Evolutionary conservation across 2,329 filamentous ascomycete species (phyloP), one percentile per base, ranked within the genome.

Genomic region (Aspergillaceae sp.): DNA sequence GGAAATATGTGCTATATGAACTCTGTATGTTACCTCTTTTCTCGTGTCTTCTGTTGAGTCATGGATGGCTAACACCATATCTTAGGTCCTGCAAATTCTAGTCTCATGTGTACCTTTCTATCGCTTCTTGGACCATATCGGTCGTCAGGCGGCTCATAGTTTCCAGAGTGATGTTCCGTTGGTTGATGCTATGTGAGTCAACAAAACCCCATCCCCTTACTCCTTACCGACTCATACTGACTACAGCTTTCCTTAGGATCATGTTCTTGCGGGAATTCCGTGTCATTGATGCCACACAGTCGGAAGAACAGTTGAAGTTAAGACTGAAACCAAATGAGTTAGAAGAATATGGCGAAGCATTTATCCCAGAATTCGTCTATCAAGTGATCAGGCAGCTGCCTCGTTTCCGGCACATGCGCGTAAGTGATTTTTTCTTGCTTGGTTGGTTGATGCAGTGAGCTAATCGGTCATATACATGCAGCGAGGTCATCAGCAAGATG

Each of bases 1-100:
- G 92, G 92, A 42, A 97, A 98, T 64, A 94, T 97, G 87, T 98
- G 92, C 70, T 98, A 98, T 71, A 97, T 98, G 92, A 98, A 97
- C 74, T 96, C 92, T 52, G 91, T 95, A 76, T 71, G 87, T 72
- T n/a, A 10, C 9, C 34, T 35, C 10, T 42, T 35, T 44, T 19
- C 29, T 19, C 27, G n/a, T 19, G 19, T 19, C 19, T 19, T 19
- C 30, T 26, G 26, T 7, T 45, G 55, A 48, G 68, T 76, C 60
- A 77, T 56, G 29, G 34, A 5, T 5, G 5, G 30, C 30, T 32
- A 32, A 32, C 30, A 32, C 19, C 19, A 19, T 19, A 32, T 19
- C 34, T 29, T 54, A 95, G 89, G 84, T 97, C 66, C 78, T 98
- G 54, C 92, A 98, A 84, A 86, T 94, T 63, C 79, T 98, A 59